Evolutionary conservation across 768 basidiomycete genomes (phyloP), one percentile per base, ranked within the genome.

Genomic region (Lentinula lateritia): DNA sequence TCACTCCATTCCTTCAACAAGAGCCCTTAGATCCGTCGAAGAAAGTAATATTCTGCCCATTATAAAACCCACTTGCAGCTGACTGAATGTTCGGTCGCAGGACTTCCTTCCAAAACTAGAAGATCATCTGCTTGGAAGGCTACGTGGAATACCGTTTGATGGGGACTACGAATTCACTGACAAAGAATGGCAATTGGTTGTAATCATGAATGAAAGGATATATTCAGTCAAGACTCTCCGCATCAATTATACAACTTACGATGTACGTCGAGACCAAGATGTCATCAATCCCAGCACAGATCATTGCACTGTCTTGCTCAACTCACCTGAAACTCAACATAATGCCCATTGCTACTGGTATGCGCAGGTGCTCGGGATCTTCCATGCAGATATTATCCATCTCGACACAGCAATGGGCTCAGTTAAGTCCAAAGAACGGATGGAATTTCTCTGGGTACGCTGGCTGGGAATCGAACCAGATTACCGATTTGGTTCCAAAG

Each of bases 361-460:
- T 59, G 70, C 68, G 52, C 0, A 66, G 52, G 50, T 65, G 23
- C 64, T 68, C 52, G 15, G 63, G 13, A 13, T 73, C 52, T 64
- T 61, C 42, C 71, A 72, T 57, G 69, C 50, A 50, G 66, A 12
- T 61, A 64, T 6, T 63, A 61, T 1, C 63, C 71, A 1, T 3
- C 16, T 23, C 1, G 41, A 1, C 63, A 23, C 23, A 23, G 23
- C 23, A 23, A 56, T 5, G 7, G 53, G 39, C 9, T 28, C 12
- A 45, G 53, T 46, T 41, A 16, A n/a, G 16, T 9, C 57, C 12
- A 39, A 28, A 36, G 50, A 64, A 28, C 48, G n/a, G 41, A 64
- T 75, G 41, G 72, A 76, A 15, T 65, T 79, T 18, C 65, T 80
- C 0, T 78, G 76, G 74, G 70, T 80, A 3, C 71, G 71, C 0